Conservation (phyloP, 257 asterid genomes). For the Cordia subcordata region DNA sequence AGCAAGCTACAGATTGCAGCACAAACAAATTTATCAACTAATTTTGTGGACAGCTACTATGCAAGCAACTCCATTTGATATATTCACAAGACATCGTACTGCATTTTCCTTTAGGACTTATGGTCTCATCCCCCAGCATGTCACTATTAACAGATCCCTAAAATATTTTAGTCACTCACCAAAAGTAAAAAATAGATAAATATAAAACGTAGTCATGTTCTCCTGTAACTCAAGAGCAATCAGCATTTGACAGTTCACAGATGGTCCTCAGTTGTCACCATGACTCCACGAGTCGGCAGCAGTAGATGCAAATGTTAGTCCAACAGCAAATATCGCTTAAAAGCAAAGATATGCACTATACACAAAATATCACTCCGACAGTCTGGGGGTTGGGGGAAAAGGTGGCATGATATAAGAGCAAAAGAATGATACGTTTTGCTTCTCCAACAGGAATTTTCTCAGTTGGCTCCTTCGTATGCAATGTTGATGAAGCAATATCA, state of each 20-base stretch:
- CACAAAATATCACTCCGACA: neutral
- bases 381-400: no score
- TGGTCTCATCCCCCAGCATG: neutral
- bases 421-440: constrained; percentile 40
- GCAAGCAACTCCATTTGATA: no score
- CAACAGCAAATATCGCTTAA: no score
- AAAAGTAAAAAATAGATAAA: no score
- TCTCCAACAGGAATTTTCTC: constrained; percentile 27
- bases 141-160: no score
- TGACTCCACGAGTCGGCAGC: no score
- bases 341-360: neutral
- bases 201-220: no score
- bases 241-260: no score
- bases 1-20: constrained; percentile 10
- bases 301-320: no score
- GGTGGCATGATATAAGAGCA: neutral
- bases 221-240: no score
- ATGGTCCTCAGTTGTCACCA: no score
- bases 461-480: constrained; percentile 30
- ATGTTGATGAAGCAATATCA: constrained; percentile 39
- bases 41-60: neutral
- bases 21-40: neutral
- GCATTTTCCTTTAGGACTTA: neutral
- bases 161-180: no score
- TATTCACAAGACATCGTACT: neutral